Evolutionary conservation across 2,329 filamentous ascomycete genomes (phyloP), one percentile per base, ranked within the genome.

Genomic region (Colletotrichum sp.): DNA sequence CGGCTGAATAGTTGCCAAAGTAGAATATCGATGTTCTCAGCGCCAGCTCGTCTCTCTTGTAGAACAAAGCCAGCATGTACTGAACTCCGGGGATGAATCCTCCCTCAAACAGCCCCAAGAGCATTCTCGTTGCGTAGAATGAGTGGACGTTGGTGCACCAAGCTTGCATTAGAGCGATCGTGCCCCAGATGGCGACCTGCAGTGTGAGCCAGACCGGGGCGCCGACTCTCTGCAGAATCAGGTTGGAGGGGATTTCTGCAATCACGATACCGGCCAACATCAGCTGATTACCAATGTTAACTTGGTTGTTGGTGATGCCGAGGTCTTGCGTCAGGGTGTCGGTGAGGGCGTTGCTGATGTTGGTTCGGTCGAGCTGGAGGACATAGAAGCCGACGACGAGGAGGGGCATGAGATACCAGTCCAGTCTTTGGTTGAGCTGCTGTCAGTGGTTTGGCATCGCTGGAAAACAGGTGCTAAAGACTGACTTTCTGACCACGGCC

Each of bases 231-330:
- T 84, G 83, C 3, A 84, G 77, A 12, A 84, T 80, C 80, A 84
- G 83, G 75, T 84, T 84, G 77, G 81, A 83, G 10, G 83, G 83
- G 30, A 84, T 84, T 70, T 79, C 85, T 7, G 85, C 84, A 6
- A 90, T 78, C 10, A 90, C 85, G 60, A 90, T 89, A 1, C 88
- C 89, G 3, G 86, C 84, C 0, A 87, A 88, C 13, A 89, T 83
- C 21, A 91, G 83, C 68, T 89, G 88, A n/a, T 89, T 86, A 1
- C 89, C 89, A 9, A 89, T 78, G 68, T 90, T 91, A 78, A 90
- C 86, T 64, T 90, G 85, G 67, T 88, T 84, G 43, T 89, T 89
- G 2, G 84, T 85, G 70, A 91, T 85, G 16, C 83, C 81, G 7
- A 90, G 84, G 72, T 91, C 89, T 4, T 83, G 74, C 16, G 87